Base-by-base conservation (phyloP, 163 green algal genomes). In the Prototheca wickerhamii region DNA sequence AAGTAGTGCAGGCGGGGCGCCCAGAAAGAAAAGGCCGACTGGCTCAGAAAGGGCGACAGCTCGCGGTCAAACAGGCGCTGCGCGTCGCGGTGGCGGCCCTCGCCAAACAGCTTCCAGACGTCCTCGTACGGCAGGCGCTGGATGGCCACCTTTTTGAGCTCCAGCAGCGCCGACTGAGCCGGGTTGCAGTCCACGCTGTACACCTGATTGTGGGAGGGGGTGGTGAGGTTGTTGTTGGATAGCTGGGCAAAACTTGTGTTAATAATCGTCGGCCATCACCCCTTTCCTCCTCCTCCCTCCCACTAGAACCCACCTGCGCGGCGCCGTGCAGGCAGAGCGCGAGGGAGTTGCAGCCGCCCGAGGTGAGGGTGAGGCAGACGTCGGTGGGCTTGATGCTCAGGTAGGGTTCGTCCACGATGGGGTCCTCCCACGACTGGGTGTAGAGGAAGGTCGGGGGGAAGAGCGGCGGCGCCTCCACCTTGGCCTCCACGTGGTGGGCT, bases 371-470 rank as follows among this genome's bases (percentile, higher is more conserved):
- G n/a, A 99, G 80, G 40, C 90, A 83, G 25, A 78, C 79, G 74
- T 99, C 93, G 21, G 87, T 74, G 15, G 69, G 31, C 64, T 85
- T 89, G 77, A 97, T 94, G 50, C 62, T 32, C 61, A 79, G 67
- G 35, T 74, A 37, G 1, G 59, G 60, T 74, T 89, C 89, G 78
- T 99, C 93, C 2, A 87, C 83, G 12, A 84, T 73, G 1, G 93
- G 93, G 61, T 99, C 93, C 82, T 99, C 93, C 93, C 93, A 99
- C 34, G 81, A 94, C 71, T 95, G 86, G 17, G 86, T 96, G 91
- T 99, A 99, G 29, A 99, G 85, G 78, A 99, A 98, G 34, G 94
- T 98, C 21, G 91, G 88, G 17, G 92, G 92, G 75, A 98, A 98
- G 59, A 88, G 72, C 4, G 87, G 77, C 0, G 89, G 89, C 2